Evolutionary conservation across 192 early-diverging fungal species (phyloP).

Genomic region (Coemansia sp.): DNA sequence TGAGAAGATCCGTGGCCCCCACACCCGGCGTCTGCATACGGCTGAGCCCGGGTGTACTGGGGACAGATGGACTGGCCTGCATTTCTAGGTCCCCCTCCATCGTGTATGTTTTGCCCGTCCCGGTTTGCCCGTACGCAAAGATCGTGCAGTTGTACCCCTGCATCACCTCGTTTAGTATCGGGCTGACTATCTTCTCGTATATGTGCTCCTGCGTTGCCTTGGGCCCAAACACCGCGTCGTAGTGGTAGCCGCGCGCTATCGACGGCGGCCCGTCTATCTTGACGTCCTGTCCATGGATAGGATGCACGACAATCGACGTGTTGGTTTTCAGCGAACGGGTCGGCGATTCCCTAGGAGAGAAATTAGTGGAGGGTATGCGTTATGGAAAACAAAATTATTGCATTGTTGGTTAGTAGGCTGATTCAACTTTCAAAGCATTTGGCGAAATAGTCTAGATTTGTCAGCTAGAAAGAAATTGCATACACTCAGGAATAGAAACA

Average conservation of each 20-base stretch:
- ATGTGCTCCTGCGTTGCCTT: constrained; percentile 73
- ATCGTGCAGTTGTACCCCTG: constrained; percentile 77
- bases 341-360: constrained; percentile 33
- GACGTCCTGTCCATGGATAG: constrained; percentile 61
- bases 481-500: no score
- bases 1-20: background rate
- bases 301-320: constrained; percentile 57
- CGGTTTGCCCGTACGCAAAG: constrained; percentile 86
- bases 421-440: no score
- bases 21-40: constrained; percentile 1
- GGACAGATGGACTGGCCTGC: background rate
- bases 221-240: constrained; percentile 87
- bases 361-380: no score
- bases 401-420: no score
- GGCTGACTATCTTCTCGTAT: constrained; percentile 72
- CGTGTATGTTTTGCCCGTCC: constrained; percentile 93
- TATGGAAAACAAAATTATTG: no score
- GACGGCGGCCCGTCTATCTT: constrained; percentile 46
- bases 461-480: constrained; percentile 1
- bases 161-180: constrained; percentile 79
- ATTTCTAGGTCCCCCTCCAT: constrained; percentile 86
- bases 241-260: constrained; percentile 71
- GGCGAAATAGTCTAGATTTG: no score
- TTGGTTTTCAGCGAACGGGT: constrained; percentile 1
- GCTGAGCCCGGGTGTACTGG: constrained; percentile 5